phyloP scores from a whole-genome alignment of 2,329 filamentous ascomycete genomes.

The Aspergillus brasiliensis region DNA sequence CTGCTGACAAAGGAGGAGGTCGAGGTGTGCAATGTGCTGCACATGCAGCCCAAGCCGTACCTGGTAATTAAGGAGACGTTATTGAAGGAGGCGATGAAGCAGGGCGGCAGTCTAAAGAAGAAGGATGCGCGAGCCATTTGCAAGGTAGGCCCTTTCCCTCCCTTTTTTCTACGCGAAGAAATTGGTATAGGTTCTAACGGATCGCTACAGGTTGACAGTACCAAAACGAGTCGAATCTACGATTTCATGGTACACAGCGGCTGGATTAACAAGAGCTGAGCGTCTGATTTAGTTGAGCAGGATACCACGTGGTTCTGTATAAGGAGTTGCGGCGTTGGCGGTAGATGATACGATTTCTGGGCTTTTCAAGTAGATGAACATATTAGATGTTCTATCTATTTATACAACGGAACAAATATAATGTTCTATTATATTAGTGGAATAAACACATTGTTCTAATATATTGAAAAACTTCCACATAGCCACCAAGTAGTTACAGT shows the following conservation, averaged over 20 bases:
- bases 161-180: neutral
- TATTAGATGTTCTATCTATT: neutral
- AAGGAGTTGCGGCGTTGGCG: constrained; percentile 12
- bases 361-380: neutral
- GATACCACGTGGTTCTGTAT: constrained; percentile 2
- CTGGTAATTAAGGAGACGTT: constrained; percentile 90
- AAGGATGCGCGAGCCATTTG: constrained; percentile 89
- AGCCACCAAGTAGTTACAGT: neutral
- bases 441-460: too few species aligned
- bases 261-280: constrained; percentile 82
- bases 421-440: too few species aligned
- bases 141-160: constrained; percentile 44
- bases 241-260: constrained; percentile 93
- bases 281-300: neutral
- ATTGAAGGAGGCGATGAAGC: constrained; percentile 86
- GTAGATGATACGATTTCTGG: neutral
- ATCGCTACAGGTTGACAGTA: constrained; percentile 67
- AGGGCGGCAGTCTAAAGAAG: constrained; percentile 86
- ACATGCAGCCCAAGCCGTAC: constrained; percentile 91
- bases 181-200: constrained; percentile 2
- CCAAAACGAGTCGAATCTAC: constrained; percentile 83
- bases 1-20: constrained; percentile 81
- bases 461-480: too few species aligned
- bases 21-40: constrained; percentile 80
- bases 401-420: too few species aligned